A percentile compares a stretch with the other conserved stretches of the same genome.
Evolutionary conservation across 2,329 filamentous ascomycete genomes (phyloP).

Genomic region (Myriosclerotinia scirpicola): DNA sequence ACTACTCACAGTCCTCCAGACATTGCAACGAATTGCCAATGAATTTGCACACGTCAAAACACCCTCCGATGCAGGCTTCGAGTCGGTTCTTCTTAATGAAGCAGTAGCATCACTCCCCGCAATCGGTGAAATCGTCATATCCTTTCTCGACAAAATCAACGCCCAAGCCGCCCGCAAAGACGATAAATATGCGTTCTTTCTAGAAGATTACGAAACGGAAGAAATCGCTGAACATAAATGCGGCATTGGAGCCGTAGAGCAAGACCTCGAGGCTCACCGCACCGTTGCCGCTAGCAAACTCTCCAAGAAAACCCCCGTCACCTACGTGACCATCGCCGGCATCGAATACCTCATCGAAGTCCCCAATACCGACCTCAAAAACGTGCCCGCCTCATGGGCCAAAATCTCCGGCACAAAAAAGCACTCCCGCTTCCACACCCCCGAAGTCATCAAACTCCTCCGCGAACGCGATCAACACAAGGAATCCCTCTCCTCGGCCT

Average conservation of each 20-base stretch:
- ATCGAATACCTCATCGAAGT: constrained; percentile 97
- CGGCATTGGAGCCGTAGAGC: constrained; percentile 87
- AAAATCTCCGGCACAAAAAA: constrained; percentile 96
- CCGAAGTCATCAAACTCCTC: constrained; percentile 79
- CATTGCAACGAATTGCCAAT: constrained; percentile 75
- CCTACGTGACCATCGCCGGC: constrained; percentile 81
- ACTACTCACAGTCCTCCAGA: constrained; percentile 80
- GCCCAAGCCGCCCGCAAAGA: constrained; percentile 77
- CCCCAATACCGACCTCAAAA: constrained; percentile 75
- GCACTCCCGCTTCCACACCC: constrained; percentile 88
- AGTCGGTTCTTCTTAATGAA: constrained; percentile 65
- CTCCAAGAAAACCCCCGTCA: constrained; percentile 65
- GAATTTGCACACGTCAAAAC: constrained; percentile 70
- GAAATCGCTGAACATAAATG: constrained; percentile 86
- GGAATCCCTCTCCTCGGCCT: constrained; percentile 87
- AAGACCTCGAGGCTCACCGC: constrained; percentile 79
- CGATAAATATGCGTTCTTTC: constrained; percentile 94
- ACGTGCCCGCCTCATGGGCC: constrained; percentile 88
- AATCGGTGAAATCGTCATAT: constrained; percentile 70
- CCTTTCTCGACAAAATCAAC: constrained; percentile 83
- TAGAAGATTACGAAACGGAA: constrained; percentile 82
- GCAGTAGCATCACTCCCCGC: constrained; percentile 74
- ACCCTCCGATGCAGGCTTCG: constrained; percentile 68
- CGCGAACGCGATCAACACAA: constrained; percentile 92
- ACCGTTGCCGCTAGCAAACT: constrained; percentile 69